phyloP scores from a whole-genome alignment of 805 yeast species.

The Tetrapisispora fleetii region DNA sequence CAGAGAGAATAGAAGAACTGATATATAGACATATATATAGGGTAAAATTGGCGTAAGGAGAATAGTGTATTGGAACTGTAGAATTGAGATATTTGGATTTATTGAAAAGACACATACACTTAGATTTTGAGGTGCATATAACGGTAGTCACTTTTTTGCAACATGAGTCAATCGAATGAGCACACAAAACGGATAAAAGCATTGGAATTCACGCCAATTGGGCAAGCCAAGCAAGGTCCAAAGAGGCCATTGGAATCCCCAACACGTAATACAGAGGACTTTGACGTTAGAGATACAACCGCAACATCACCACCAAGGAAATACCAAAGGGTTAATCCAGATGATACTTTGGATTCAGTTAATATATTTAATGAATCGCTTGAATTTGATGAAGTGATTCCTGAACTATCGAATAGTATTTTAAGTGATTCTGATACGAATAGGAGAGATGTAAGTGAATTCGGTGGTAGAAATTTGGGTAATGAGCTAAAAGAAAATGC shows the following conservation, averaged over 20 bases:
- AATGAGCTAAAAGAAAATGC: slow-evolving; percentile 16
- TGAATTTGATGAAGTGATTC: slow-evolving; percentile 27
- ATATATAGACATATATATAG: too few species aligned
- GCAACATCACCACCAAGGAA: slow-evolving; percentile 11
- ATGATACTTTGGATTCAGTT: slow-evolving; percentile 20
- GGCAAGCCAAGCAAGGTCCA: slow-evolving; percentile 18
- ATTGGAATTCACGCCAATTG: slow-evolving; percentile 37
- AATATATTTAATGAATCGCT: slow-evolving; percentile 24
- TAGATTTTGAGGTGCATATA: too few species aligned
- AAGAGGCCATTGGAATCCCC: slow-evolving; percentile 2
- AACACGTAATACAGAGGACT: not conserved
- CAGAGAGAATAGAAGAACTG: too few species aligned
- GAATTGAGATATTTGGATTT: too few species aligned
- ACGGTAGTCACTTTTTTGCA: too few species aligned
- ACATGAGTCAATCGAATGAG: not conserved
- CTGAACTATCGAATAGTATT: slow-evolving; percentile 9
- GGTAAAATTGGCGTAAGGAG: too few species aligned
- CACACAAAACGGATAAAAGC: not conserved
- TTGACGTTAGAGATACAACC: not conserved
- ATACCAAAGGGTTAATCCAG: slow-evolving; percentile 9
- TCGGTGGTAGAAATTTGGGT: slow-evolving; percentile 11
- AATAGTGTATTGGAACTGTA: too few species aligned
- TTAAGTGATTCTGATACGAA: not conserved
- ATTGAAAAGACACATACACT: too few species aligned
- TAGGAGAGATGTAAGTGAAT: slow-evolving; percentile 1